phyloP scores from a whole-genome alignment of 768 basidiomycete species.

The Paxillus ammoniavirescens region DNA sequence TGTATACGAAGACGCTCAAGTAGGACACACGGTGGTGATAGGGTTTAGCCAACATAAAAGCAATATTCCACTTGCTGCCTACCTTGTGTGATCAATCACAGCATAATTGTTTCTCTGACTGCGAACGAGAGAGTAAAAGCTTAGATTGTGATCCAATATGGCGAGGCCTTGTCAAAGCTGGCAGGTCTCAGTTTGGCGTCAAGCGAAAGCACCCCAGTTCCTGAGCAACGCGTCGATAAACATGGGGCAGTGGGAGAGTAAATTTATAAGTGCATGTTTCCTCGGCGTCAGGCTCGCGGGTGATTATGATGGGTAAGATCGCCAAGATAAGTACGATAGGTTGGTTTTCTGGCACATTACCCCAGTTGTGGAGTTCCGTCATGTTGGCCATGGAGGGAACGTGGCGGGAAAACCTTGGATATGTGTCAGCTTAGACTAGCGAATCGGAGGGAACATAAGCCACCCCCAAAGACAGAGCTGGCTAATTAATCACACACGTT shows the following conservation, averaged over 20 bases:
- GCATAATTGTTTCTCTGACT: background rate
- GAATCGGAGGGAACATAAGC: background rate
- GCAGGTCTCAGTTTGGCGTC: slow-evolving; percentile 6
- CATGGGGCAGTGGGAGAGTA: slow-evolving; percentile 10
- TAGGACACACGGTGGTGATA: too few species aligned
- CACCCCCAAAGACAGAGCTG: background rate
- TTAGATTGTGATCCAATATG: background rate
- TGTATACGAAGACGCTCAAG: too few species aligned
- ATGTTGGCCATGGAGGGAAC: slow-evolving; percentile 1
- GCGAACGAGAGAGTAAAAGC: background rate
- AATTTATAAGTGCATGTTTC: slow-evolving; percentile 9
- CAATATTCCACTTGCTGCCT: too few species aligned
- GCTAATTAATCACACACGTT: background rate
- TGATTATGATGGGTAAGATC: slow-evolving; percentile 1
- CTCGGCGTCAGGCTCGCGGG: slow-evolving; percentile 6
- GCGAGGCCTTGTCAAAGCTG: slow-evolving; percentile 8
- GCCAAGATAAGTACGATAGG: slow-evolving; percentile 15
- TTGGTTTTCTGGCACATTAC: slow-evolving; percentile 11
- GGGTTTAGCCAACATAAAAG: too few species aligned
- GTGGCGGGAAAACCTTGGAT: slow-evolving; percentile 2
- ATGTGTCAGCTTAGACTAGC: slow-evolving; percentile 5
- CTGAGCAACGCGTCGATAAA: slow-evolving; percentile 19
- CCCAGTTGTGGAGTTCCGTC: slow-evolving; percentile 12
- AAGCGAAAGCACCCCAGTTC: slow-evolving; percentile 28
- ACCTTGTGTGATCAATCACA: slow-evolving; percentile 3